phyloP scores from a whole-genome alignment of 257 asterid genomes.

The Nicotiana sylvestris region DNA sequence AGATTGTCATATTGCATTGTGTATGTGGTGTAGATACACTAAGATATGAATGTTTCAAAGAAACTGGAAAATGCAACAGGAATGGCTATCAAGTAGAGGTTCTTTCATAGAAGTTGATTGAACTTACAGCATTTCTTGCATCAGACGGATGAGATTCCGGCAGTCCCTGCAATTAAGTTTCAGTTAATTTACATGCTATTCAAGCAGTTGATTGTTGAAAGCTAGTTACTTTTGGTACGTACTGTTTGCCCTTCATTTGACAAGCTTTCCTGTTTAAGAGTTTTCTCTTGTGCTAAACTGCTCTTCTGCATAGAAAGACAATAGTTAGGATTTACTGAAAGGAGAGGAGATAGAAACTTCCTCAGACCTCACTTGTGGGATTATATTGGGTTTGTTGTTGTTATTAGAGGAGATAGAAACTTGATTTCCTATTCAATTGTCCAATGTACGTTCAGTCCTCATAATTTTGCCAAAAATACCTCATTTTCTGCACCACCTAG shows the following conservation, averaged over 20 bases:
- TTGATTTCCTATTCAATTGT: neutral
- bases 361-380: too few species aligned
- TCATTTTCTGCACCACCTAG: conserved; percentile 55
- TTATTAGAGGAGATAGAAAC: neutral
- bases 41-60: neutral
- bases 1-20: neutral
- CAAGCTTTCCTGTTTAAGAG: conserved; percentile 11
- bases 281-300: conserved; percentile 19
- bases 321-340: conserved; percentile 1
- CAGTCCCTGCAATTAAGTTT: conserved; percentile 22
- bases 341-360: neutral
- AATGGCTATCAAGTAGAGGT: neutral
- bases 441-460: neutral
- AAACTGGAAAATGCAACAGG: neutral
- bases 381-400: too few species aligned
- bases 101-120: neutral
- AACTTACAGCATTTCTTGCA: conserved; percentile 54
- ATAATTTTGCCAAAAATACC: conserved; percentile 24
- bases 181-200: neutral
- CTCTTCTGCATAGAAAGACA: conserved; percentile 24
- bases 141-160: conserved; percentile 30
- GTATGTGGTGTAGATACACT: neutral
- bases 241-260: conserved; percentile 21
- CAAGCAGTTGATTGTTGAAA: neutral
- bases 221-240: neutral